Evolutionary conservation across 495 filamentous ascomycete species (phyloP).

Genomic region (Podospora sp.): DNA sequence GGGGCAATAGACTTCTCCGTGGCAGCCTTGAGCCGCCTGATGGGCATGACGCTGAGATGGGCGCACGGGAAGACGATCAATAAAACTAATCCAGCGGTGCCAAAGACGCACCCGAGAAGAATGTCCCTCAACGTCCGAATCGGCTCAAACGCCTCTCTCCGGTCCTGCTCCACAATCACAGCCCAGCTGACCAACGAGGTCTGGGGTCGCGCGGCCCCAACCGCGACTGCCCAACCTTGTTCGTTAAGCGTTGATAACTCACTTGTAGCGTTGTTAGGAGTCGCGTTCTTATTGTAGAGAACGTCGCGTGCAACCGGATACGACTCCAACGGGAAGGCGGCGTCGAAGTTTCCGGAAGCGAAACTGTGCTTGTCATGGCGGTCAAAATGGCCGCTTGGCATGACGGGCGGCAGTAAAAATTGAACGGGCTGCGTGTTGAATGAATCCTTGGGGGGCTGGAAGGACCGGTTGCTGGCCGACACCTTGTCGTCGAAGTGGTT

Average conservation of each 20-base stretch:
- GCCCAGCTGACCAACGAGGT: conserved; percentile 75
- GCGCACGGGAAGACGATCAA: conserved; percentile 73
- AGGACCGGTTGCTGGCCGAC: conserved; percentile 41
- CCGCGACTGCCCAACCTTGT: conserved; percentile 62
- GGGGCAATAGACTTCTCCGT: conserved; percentile 76
- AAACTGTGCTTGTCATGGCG: conserved; percentile 54
- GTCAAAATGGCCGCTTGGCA: conserved; percentile 37
- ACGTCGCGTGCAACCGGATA: conserved; percentile 61
- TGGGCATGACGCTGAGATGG: conserved; percentile 77
- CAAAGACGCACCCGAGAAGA: conserved; percentile 81
- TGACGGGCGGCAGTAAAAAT: conserved; percentile 51
- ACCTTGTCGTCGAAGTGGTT: conserved; percentile 60
- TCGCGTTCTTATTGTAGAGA: conserved; percentile 49
- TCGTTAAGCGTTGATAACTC: conserved; percentile 71
- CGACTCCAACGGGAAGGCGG: conserved; percentile 57
- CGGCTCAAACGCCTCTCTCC: conserved; percentile 71
- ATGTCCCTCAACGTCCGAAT: conserved; percentile 73
- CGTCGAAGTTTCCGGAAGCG: conserved; percentile 40
- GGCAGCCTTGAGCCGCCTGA: conserved; percentile 72
- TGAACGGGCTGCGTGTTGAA: conserved; percentile 45
- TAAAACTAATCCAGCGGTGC: conserved; percentile 69
- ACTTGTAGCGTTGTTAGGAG: conserved; percentile 63
- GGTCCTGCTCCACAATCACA: conserved; percentile 75
- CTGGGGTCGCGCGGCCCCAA: conserved; percentile 69
- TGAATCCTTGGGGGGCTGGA: conserved; percentile 32